Percentiles rank a stretch among this genome's conserved stretches.
These are phyloP conservation scores for Wickerhamiella parazyma DNA, from an alignment of 805 yeast genomes.

Conservation along the genomic window DNA sequence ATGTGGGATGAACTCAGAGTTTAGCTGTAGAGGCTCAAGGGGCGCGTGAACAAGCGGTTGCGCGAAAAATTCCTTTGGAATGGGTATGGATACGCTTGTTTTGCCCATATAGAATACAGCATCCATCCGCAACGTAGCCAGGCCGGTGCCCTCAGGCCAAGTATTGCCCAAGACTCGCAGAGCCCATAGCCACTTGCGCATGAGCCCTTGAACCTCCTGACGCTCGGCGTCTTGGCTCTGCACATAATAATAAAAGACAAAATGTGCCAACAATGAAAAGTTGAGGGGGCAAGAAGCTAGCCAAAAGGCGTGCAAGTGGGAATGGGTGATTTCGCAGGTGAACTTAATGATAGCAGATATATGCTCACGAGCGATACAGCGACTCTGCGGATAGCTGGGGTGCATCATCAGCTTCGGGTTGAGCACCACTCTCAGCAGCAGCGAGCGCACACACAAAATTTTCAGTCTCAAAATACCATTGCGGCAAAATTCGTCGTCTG, in stretches of 20 bases:
- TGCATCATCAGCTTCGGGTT: conserved; percentile 17
- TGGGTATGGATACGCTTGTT: conserved; percentile 8
- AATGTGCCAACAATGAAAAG: conserved; percentile 25
- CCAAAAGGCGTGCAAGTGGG: conserved; percentile 28
- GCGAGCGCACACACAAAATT: conserved; percentile 22
- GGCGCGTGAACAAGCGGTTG: neutral
- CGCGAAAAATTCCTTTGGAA: neutral
- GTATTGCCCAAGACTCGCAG: conserved; percentile 23
- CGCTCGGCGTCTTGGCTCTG: conserved; percentile 22
- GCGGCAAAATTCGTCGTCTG: conserved; percentile 20
- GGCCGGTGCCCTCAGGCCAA: conserved; percentile 28
- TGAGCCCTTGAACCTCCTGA: conserved; percentile 18
- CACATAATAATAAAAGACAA: conserved; percentile 24
- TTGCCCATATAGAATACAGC: conserved; percentile 24
- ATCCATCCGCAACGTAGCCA: conserved; percentile 25
- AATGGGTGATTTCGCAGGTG: conserved; percentile 24
- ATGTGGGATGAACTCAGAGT: conserved; percentile 10
- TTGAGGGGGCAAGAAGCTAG: conserved; percentile 22
- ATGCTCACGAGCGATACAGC: conserved; percentile 21
- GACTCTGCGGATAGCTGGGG: conserved; percentile 14
- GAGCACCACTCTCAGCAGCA: conserved; percentile 21
- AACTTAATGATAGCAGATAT: conserved; percentile 22
- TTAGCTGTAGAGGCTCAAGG: neutral
- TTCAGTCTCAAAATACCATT: conserved; percentile 24
- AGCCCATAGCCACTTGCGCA: conserved; percentile 25